Conservation (phyloP, 2,329 filamentous ascomycete species). For the Trichoderma arundinaceum region DNA sequence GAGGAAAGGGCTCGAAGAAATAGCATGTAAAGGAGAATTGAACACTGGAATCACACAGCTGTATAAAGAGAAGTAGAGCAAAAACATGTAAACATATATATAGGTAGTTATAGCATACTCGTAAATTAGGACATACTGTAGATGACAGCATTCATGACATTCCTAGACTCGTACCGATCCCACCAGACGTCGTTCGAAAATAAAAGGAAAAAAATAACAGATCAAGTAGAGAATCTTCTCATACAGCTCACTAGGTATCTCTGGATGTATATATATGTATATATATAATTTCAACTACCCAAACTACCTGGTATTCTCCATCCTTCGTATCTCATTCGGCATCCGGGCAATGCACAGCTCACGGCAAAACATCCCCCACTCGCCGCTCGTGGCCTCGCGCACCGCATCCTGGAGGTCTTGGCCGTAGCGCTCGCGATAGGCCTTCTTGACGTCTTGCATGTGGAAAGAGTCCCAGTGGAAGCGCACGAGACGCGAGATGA, state of each 20-base stretch:
- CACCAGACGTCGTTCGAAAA: neutral
- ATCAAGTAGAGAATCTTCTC: neutral
- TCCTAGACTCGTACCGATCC: neutral
- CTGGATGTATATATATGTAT: neutral
- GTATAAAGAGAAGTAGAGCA: neutral
- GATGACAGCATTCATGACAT: neutral
- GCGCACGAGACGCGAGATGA: slow-evolving; percentile 85
- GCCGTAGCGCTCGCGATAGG: slow-evolving; percentile 80
- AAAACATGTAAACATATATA: neutral
- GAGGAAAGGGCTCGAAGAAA: slow-evolving; percentile 54
- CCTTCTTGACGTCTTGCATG: slow-evolving; percentile 76
- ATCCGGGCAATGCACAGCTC: slow-evolving; percentile 69
- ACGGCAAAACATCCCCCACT: slow-evolving; percentile 78
- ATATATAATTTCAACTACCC: neutral
- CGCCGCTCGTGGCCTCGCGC: slow-evolving; percentile 73
- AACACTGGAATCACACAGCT: neutral
- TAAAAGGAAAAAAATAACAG: neutral
- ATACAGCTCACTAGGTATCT: neutral
- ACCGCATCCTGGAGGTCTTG: slow-evolving; percentile 78
- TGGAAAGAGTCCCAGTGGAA: slow-evolving; percentile 92
- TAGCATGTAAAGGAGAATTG: slow-evolving; percentile 20
- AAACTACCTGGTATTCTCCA: slow-evolving; percentile 41
- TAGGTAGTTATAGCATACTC: neutral
- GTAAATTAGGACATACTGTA: too few relatives aligned
- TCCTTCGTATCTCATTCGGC: slow-evolving; percentile 62